phyloP scores from a whole-genome alignment of 1,284 basidiomycete genomes.

The Ganoderma leucocontextum region DNA sequence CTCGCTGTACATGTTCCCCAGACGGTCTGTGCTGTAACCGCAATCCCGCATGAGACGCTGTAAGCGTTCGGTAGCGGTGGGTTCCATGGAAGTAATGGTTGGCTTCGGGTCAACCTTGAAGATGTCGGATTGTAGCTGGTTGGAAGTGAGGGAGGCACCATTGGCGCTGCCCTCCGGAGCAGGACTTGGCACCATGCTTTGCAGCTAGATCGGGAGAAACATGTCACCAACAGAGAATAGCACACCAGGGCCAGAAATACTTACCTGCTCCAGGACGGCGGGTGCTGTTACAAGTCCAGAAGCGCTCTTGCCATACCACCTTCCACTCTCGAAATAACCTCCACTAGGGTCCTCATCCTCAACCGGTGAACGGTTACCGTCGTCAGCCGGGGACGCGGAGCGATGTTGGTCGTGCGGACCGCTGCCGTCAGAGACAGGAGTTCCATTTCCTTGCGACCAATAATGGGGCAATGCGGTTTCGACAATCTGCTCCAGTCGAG shows the following conservation, averaged over 20 bases:
- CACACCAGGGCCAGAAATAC: constrained; percentile 23
- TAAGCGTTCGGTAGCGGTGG: constrained; percentile 79
- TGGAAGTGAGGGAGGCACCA: constrained; percentile 25
- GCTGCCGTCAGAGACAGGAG: constrained; percentile 45
- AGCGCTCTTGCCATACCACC: constrained; percentile 85
- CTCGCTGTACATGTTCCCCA: constrained; percentile 87
- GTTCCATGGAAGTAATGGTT: constrained; percentile 55
- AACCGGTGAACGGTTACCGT: constrained; percentile 69
- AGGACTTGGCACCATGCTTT: constrained; percentile 59
- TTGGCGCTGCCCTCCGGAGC: constrained; percentile 25
- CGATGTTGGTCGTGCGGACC: constrained; percentile 46
- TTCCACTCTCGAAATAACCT: constrained; percentile 82
- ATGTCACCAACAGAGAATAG: constrained; percentile 11
- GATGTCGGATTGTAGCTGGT: constrained; percentile 33
- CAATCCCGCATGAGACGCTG: constrained; percentile 89
- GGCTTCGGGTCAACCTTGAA: constrained; percentile 37
- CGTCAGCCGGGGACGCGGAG: constrained; percentile 62
- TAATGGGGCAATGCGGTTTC: constrained; percentile 81
- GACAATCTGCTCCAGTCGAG: constrained; percentile 80
- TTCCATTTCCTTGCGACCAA: constrained; percentile 50
- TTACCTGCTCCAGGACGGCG: constrained; percentile 80
- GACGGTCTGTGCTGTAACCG: constrained; percentile 88
- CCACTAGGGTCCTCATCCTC: constrained; percentile 78
- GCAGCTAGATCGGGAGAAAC: constrained; percentile 50
- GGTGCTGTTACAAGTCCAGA: constrained; percentile 80